Conservation (phyloP, 768 basidiomycete species). For the Candolleomyces eurysporus region DNA sequence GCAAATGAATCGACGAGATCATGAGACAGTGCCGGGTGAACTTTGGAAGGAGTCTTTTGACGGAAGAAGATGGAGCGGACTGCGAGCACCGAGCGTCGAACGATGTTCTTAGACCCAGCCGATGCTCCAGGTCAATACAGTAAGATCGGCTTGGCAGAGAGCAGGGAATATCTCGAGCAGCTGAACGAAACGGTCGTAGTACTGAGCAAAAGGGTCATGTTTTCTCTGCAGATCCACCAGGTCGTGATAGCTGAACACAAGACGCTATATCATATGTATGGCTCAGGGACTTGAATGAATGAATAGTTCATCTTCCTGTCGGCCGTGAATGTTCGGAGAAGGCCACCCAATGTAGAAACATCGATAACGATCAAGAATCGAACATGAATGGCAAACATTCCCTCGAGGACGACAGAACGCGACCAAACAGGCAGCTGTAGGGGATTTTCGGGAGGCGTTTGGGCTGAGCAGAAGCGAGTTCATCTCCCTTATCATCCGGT, state of each 20-base stretch:
- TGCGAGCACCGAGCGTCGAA: neutral
- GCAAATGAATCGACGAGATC: neutral
- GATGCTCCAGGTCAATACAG: neutral
- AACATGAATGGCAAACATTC: slow-evolving; percentile 1
- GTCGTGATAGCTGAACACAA: too few relatives aligned
- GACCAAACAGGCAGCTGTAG: neutral
- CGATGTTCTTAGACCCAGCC: neutral
- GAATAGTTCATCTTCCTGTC: neutral
- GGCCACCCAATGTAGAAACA: neutral
- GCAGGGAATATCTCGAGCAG: too few relatives aligned
- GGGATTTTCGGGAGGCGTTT: neutral
- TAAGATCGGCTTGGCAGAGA: too few relatives aligned
- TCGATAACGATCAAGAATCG: slow-evolving; percentile 6
- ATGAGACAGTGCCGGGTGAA: neutral
- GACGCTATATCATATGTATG: too few relatives aligned
- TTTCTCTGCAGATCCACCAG: too few relatives aligned
- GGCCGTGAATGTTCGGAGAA: neutral
- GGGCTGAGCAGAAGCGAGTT: neutral
- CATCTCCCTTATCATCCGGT: neutral
- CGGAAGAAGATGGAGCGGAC: neutral
- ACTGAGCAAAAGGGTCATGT: too few relatives aligned
- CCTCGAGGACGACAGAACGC: neutral
- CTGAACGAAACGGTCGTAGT: too few relatives aligned
- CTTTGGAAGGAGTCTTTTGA: neutral
- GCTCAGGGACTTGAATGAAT: too few relatives aligned